A percentile compares a stretch with the other conserved stretches of the same genome.
phyloP scores from a whole-genome alignment of 352 stramenopile genomes.

The Pseudoperonospora humuli region DNA sequence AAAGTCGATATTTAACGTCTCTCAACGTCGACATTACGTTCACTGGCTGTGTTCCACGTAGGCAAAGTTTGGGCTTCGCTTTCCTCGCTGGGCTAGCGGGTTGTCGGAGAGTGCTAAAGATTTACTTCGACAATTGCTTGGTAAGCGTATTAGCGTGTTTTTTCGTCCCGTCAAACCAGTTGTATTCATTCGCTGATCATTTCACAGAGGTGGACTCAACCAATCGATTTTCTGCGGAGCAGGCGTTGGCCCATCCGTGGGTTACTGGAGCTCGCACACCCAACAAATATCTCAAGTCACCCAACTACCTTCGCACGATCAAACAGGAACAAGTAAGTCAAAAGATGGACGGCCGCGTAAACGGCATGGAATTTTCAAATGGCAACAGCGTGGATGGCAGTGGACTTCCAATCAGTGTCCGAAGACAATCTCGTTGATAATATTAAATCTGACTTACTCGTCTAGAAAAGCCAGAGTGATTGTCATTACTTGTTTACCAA shows the following conservation, averaged over 20 bases:
- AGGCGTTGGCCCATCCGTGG: constrained; percentile 78
- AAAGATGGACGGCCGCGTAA: constrained; percentile 28
- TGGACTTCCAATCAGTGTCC: constrained; percentile 30
- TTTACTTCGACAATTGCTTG: constrained; percentile 69
- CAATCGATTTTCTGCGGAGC: constrained; percentile 76
- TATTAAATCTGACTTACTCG: not conserved
- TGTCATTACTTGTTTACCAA: too few species aligned
- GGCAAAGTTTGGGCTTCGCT: constrained; percentile 92
- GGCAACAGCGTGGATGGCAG: constrained; percentile 12
- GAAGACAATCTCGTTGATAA: constrained; percentile 62
- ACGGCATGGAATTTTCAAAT: constrained; percentile 11
- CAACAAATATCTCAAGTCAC: constrained; percentile 83
- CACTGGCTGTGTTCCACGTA: constrained; percentile 18
- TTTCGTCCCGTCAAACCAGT: not conserved
- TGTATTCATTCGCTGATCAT: not conserved
- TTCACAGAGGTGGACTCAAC: constrained; percentile 62
- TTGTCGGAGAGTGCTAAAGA: constrained; percentile 84
- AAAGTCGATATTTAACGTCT: not conserved
- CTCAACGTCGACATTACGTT: constrained; percentile 1
- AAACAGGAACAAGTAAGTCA: constrained; percentile 53
- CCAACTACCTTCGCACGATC: constrained; percentile 80
- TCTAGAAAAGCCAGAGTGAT: too few species aligned
- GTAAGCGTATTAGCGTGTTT: constrained; percentile 14
- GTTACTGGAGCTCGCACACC: constrained; percentile 78
- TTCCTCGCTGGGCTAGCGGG: constrained; percentile 88